Base-by-base conservation (phyloP, 148 eudicot species). In the Vaccinium myrtillus region DNA sequence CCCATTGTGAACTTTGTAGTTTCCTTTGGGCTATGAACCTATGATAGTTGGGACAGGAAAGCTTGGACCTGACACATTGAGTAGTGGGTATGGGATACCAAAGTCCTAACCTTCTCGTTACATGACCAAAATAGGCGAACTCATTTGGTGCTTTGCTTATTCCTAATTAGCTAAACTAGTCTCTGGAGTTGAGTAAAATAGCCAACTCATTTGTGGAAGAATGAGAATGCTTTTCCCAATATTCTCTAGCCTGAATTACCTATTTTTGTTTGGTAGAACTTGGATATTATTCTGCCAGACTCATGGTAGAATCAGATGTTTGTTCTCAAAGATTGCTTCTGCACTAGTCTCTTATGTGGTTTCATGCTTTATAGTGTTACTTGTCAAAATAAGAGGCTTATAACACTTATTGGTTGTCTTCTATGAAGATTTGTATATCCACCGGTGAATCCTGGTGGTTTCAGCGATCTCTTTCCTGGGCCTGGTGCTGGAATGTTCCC, bases 401-500 rank as follows among this genome's bases (percentile, higher is more conserved):
- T 18, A 25, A 49, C 59, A 6, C 54, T 74, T 36, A 15, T 27
- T 54, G 30, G 21, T 71, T 10, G 49, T 86, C 36, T 82, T 7
- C 76, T 56, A 46, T 84, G 54, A 87, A 93, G 95, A 77, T 74
- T 67, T 74, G 86, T 88, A 46, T 46, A 86, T 89, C 98, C 98
- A 85, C 97, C 94, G 3, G 83, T 93, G 63, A 77, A 78, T 90
- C 97, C 99, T 46, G 78, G 83, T 25, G 96, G 93, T 53, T 91
- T 93, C 73, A 88, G 92, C 82, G 98, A 97, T 87, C 95, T 94
- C 79, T 88, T 82, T 84, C 99, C 99, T 49, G 93, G 95, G 54
- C 86, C 92, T 65, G 95, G 93, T 77, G 98, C 99, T 81, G 99
- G 99, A 86, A 86, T 92, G 81, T 97, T 87, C 82, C 99, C 99